Percentiles rank a stretch among this genome's conserved stretches.
Evolutionary conservation across 176 grass and related monocot species (phyloP).

Genomic region (Aegilops umbellulata): DNA sequence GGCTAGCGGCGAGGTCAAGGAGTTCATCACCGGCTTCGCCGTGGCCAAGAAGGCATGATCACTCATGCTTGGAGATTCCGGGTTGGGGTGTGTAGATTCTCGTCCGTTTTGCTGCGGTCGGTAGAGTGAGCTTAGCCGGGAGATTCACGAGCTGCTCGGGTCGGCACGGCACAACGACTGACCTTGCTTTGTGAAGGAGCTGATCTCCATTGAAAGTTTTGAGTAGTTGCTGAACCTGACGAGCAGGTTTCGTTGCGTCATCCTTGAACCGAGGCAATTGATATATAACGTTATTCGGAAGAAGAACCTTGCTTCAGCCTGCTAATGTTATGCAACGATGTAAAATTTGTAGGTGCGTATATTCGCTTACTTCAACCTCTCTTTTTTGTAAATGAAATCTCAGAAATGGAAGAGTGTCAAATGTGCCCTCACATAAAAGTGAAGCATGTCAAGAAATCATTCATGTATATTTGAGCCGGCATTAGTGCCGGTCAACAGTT

Average conservation of each 20-base stretch:
- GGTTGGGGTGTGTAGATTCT: not conserved
- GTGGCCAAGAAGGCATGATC: constrained; percentile 43
- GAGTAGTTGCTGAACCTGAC: not conserved
- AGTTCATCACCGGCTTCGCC: constrained; percentile 62
- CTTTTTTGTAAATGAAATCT: too few species aligned
- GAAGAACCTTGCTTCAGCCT: not conserved
- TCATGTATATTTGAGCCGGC: not conserved
- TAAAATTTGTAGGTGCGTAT: not conserved
- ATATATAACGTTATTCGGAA: not conserved
- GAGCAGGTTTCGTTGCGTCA: not conserved
- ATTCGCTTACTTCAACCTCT: not conserved
- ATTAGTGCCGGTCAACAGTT: too few species aligned
- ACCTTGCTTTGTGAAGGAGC: not conserved
- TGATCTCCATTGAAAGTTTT: not conserved
- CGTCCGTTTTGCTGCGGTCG: not conserved
- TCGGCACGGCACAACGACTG: not conserved
- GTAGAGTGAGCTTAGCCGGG: constrained; percentile 13
- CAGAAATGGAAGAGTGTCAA: not conserved
- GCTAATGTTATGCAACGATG: not conserved
- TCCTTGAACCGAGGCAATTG: not conserved
- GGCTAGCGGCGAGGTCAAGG: constrained; percentile 61
- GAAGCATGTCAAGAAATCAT: not conserved
- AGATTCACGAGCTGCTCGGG: constrained; percentile 6
- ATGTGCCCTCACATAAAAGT: not conserved
- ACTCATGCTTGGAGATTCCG: not conserved